Evolutionary conservation across 352 stramenopile species (phyloP).

Genomic region (Thraustochytrium sp.): DNA sequence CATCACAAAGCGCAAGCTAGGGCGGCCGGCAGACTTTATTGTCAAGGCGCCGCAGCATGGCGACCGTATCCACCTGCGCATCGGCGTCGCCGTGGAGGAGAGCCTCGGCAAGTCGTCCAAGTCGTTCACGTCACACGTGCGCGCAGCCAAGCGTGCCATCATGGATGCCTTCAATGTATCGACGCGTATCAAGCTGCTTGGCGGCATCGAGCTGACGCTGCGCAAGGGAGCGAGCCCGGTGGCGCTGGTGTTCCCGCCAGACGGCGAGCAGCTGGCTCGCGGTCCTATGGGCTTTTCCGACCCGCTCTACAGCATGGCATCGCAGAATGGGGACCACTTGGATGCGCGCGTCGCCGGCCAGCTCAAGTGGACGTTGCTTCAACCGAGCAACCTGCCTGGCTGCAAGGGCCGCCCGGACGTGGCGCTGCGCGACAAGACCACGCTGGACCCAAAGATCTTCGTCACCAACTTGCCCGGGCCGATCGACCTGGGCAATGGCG

Average conservation of each 20-base stretch:
- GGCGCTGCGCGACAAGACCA: conserved; percentile 2
- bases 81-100: conserved; percentile 10
- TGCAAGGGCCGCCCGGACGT: background rate
- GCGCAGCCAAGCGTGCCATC: conserved; percentile 5
- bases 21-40: background rate
- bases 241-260: background rate
- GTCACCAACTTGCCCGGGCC: conserved; percentile 27
- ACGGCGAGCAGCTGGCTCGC: background rate
- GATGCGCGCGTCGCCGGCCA: background rate
- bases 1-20: conserved; percentile 41
- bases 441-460: background rate
- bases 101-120: background rate
- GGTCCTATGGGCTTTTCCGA: conserved; percentile 27
- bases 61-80: background rate
- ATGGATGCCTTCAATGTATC: conserved; percentile 41
- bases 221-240: background rate
- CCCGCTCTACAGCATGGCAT: background rate
- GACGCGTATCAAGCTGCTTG: conserved; percentile 9
- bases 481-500: background rate
- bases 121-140: background rate
- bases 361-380: conserved; percentile 43
- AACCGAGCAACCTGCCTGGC: background rate
- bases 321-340: background rate
- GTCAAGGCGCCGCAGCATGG: background rate
- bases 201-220: conserved; percentile 27